Evolutionary conservation across 148 eudicot species (phyloP), one percentile per base, ranked within the genome.

Genomic region (Bassia scoparia): DNA sequence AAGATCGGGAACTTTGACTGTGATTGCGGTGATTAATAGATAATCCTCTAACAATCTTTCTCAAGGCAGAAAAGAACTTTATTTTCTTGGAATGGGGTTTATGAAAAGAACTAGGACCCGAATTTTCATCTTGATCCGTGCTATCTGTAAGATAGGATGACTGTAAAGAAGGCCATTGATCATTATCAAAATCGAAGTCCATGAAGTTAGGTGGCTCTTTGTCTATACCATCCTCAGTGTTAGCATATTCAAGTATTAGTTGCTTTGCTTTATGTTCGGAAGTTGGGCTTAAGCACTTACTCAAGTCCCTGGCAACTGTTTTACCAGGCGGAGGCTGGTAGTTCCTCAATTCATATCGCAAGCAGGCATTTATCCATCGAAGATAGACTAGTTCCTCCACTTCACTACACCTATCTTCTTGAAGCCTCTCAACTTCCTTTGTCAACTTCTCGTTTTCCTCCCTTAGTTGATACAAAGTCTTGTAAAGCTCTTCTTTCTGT

Each of bases 311-410:
- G 2, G 93, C 97, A 38, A 74, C 80, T 63, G 76, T 88, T 79
- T 87, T 87, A 23, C 90, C 96, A 5, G 84, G 87, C 37, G 78
- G 76, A 0, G 96, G 87, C 61, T 88, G 81, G 81, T 79, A 86
- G 78, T 91, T 87, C 71, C 88, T 82, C 48, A 94, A 79, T 77
- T 94, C 96, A 24, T 87, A 80, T 46, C 98, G 86, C 62, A 94
- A 77, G 81, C 98, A 94, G 49, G 97, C 98, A 43, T 94, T 94
- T 76, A 91, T 77, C 98, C 98, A 94, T 8, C 92, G 89, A 29
- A 94, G 91, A 71, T 89, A 89, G 34, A 94, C 97, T 50, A 91
- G 85, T 63, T 91, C 93, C 70, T 94, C 97, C 4, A 80, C 85
- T 46, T 94, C 96, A 49, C 82, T 78, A 74, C 91, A 89, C 37